Conservation (phyloP, 352 stramenopile species). For the Pythium periplocum region DNA sequence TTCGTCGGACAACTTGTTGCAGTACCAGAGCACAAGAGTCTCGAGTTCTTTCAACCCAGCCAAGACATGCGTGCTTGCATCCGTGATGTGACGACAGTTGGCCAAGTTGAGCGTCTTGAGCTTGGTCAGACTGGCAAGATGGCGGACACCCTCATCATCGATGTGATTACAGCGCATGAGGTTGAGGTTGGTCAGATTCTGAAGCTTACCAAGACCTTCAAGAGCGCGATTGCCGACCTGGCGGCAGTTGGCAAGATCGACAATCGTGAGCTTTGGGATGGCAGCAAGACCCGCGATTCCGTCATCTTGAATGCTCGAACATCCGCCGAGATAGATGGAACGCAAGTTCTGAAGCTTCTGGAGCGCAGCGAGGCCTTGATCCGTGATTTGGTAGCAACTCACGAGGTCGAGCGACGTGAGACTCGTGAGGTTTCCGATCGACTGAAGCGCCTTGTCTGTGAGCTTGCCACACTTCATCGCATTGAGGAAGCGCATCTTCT, state of each 20-base stretch:
- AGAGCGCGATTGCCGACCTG: constrained; percentile 66
- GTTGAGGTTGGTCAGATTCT: constrained; percentile 64
- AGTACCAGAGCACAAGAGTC: constrained; percentile 78
- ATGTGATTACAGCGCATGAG: constrained; percentile 80
- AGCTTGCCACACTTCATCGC: constrained; percentile 80
- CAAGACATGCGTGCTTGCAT: constrained; percentile 38
- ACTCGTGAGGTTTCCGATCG: constrained; percentile 41
- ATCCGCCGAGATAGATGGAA: constrained; percentile 60
- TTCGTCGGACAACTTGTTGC: constrained; percentile 74
- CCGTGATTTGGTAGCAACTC: constrained; percentile 68
- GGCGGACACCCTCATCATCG: constrained; percentile 41
- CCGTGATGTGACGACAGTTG: constrained; percentile 76
- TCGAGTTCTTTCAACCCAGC: constrained; percentile 41
- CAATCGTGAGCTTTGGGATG: constrained; percentile 42
- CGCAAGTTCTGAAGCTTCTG: constrained; percentile 39
- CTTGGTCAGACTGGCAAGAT: constrained; percentile 36
- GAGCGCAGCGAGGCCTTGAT: constrained; percentile 40
- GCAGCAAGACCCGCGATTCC: constrained; percentile 40
- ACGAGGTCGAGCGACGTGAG: constrained; percentile 73
- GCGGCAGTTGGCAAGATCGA: constrained; percentile 72
- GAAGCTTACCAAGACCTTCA: constrained; percentile 42
- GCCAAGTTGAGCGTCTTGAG: constrained; percentile 73
- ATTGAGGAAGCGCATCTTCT: constrained; percentile 70
- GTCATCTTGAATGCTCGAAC: constrained; percentile 47
- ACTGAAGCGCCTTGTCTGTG: constrained; percentile 40